A percentile compares a stretch with the other conserved stretches of the same genome.
Evolutionary conservation across 2,329 filamentous ascomycete species (phyloP).

Genomic region (Stemphylium vesicarium): DNA sequence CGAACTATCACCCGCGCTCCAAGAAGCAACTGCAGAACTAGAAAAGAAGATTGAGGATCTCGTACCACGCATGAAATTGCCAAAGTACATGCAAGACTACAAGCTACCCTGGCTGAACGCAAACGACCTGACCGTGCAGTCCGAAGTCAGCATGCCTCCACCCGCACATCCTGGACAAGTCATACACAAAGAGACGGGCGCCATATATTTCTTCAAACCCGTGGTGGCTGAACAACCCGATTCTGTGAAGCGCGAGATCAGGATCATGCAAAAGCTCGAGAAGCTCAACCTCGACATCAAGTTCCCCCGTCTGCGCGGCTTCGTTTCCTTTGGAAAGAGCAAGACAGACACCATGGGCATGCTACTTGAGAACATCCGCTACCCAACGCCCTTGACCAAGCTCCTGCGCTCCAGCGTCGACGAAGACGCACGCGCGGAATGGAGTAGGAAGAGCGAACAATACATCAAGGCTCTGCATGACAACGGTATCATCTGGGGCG

Average conservation of each 20-base stretch:
- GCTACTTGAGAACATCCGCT: conserved; percentile 17
- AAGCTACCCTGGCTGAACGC: conserved; percentile 22
- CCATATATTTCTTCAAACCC: conserved; percentile 25
- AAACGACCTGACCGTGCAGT: conserved; percentile 21
- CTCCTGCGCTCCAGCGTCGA: conserved; percentile 17
- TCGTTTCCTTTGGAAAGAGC: conserved; percentile 17
- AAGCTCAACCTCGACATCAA: conserved; percentile 19
- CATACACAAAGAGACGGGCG: not conserved
- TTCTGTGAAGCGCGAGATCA: conserved; percentile 25
- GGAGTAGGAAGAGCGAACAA: conserved; percentile 18
- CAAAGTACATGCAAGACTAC: conserved; percentile 27
- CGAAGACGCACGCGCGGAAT: conserved; percentile 10
- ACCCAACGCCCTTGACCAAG: conserved; percentile 19
- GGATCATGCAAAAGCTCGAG: conserved; percentile 17
- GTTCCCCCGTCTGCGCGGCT: conserved; percentile 14
- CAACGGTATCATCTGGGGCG: conserved; percentile 34
- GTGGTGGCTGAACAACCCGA: conserved; percentile 20
- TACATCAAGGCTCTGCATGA: conserved; percentile 19
- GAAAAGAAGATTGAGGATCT: conserved; percentile 20
- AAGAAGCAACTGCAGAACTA: conserved; percentile 17
- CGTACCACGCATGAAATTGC: conserved; percentile 19
- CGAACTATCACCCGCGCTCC: conserved; percentile 4
- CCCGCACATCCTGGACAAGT: conserved; percentile 27
- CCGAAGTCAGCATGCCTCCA: conserved; percentile 24
- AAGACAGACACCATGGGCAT: conserved; percentile 23